Conservation (phyloP, 306 rosid genomes). For the Comarum palustre region DNA sequence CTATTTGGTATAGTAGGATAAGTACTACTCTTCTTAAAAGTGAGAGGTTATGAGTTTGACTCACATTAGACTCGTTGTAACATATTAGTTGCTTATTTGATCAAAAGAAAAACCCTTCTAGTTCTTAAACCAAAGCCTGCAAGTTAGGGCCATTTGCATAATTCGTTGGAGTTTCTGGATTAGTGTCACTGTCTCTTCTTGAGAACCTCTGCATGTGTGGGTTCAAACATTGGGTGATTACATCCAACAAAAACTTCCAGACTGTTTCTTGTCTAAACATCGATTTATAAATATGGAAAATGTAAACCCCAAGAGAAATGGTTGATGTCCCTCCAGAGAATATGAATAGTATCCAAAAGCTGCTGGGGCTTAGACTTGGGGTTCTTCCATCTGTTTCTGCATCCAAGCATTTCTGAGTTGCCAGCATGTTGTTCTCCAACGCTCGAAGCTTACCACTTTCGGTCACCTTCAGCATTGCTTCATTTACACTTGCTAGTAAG, state of each 20-base stretch:
- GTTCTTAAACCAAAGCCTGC: slow-evolving; percentile 17
- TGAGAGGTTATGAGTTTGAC: no score
- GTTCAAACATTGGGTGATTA: slow-evolving; percentile 27
- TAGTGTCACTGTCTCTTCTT: slow-evolving; percentile 22
- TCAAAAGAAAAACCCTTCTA: background rate
- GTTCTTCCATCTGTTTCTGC: slow-evolving; percentile 4
- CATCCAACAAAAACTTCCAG: slow-evolving; percentile 21
- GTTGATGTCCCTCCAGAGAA: slow-evolving; percentile 45
- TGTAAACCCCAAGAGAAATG: slow-evolving; percentile 33
- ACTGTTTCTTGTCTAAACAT: slow-evolving; percentile 10
- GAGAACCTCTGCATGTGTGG: slow-evolving; percentile 19
- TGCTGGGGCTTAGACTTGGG: slow-evolving; percentile 39
- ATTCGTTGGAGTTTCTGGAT: slow-evolving; percentile 11
- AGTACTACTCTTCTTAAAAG: no score
- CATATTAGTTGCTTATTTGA: no score
- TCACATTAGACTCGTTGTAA: no score
- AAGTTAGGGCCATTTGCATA: background rate
- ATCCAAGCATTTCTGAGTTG: slow-evolving; percentile 30
- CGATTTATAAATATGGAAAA: slow-evolving; percentile 1
- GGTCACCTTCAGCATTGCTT: slow-evolving; percentile 32
- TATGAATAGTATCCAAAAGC: slow-evolving; percentile 36
- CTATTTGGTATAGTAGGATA: no score
- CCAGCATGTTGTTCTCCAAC: slow-evolving; percentile 39
- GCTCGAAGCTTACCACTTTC: slow-evolving; percentile 30
- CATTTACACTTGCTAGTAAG: slow-evolving; percentile 24